phyloP scores from a whole-genome alignment of 345 rosid species.

The Eucalyptus pauciflora region DNA sequence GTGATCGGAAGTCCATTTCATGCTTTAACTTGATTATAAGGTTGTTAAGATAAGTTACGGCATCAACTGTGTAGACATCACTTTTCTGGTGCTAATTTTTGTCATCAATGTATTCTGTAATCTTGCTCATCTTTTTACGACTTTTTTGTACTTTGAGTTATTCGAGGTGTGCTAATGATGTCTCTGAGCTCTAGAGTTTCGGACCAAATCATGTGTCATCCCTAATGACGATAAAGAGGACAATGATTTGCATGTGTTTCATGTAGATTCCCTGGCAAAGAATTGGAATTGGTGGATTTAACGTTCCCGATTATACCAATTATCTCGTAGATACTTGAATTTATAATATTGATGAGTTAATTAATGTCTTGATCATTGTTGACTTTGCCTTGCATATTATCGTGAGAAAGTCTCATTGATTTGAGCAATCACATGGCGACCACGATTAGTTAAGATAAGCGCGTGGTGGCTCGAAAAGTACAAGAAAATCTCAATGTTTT shows the following conservation, averaged over 20 bases:
- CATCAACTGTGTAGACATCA: too few species aligned
- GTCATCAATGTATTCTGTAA: too few species aligned
- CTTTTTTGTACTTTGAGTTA: too few species aligned
- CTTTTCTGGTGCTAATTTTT: too few species aligned
- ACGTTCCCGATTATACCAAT: rapidly evolving
- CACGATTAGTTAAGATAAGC: background rate
- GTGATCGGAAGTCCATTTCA: too few species aligned
- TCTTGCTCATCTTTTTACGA: too few species aligned
- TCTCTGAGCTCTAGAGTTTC: too few species aligned
- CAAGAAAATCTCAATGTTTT: background rate
- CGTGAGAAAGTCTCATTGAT: rapidly evolving
- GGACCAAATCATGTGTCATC: too few species aligned
- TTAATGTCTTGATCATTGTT: background rate
- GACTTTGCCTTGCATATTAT: background rate
- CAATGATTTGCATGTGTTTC: background rate
- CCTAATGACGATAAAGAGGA: background rate
- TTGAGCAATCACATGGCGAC: background rate
- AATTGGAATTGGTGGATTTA: background rate
- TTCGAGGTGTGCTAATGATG: too few species aligned
- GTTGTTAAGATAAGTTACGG: too few species aligned
- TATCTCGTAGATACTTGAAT: background rate
- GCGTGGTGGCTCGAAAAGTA: background rate
- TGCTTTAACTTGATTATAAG: too few species aligned
- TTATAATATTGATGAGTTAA: too few species aligned
- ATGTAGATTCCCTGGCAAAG: background rate